Percentiles rank a stretch among this genome's conserved stretches.
phyloP scores from a whole-genome alignment of 2,329 filamentous ascomycete species.

The Neurospora sp. region DNA sequence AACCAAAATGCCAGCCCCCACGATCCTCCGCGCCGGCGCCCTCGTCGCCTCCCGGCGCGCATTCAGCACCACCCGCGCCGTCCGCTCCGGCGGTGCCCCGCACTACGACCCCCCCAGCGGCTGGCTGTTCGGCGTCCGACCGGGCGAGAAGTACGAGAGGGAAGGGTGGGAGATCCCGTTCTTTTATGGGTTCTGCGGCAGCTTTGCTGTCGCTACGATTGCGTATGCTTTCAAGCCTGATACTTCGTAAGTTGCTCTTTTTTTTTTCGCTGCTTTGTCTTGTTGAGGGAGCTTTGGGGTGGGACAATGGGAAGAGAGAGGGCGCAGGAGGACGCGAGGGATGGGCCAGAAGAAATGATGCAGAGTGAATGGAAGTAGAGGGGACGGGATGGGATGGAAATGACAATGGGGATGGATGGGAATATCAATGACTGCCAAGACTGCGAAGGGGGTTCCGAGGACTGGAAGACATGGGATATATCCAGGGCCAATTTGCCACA shows the following conservation, averaged over 20 bases:
- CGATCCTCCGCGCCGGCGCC: neutral
- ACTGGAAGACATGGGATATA: too few relatives aligned
- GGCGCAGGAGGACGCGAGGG: too few relatives aligned
- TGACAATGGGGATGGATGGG: too few relatives aligned
- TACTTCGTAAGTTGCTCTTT: conserved; percentile 71
- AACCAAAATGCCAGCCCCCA: neutral
- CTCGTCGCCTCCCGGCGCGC: conserved; percentile 19
- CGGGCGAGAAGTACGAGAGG: conserved; percentile 88
- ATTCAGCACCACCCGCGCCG: conserved; percentile 36
- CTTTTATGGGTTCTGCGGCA: conserved; percentile 76
- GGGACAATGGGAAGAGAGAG: too few relatives aligned
- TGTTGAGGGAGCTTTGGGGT: too few relatives aligned
- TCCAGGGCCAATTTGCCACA: too few relatives aligned
- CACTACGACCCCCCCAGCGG: conserved; percentile 85
- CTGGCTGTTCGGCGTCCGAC: conserved; percentile 90
- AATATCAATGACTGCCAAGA: too few relatives aligned
- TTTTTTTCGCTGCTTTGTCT: neutral
- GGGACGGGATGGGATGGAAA: too few relatives aligned
- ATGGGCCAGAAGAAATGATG: too few relatives aligned
- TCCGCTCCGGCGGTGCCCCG: conserved; percentile 26
- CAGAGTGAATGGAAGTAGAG: too few relatives aligned
- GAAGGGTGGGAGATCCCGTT: conserved; percentile 92
- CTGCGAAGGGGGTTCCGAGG: too few relatives aligned
- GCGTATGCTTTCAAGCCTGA: conserved; percentile 96
- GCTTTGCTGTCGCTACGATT: conserved; percentile 60